phyloP scores from a whole-genome alignment of 2,329 filamentous ascomycete genomes.

The Chrysoporthe austroafricana region DNA sequence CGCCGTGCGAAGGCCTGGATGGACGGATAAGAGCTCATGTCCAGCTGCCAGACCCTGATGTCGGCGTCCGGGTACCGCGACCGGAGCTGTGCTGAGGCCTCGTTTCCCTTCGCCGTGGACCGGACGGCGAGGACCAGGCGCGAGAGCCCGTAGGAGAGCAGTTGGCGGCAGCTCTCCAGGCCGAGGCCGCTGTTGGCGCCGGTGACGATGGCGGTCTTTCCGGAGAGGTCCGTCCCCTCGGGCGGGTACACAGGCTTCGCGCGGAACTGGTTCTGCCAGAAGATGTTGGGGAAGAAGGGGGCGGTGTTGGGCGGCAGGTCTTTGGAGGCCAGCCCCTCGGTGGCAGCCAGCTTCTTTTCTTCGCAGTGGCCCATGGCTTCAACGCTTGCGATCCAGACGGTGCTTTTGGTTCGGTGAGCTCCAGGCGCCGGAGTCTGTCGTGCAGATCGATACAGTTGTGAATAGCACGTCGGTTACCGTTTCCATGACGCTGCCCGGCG shows the following conservation, averaged over 20 bases:
- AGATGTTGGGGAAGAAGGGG: conserved; percentile 9
- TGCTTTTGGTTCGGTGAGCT: no score
- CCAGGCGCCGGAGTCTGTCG: no score
- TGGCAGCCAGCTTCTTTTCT: neutral
- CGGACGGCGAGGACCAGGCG: conserved; percentile 54
- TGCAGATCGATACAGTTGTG: no score
- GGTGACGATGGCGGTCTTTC: conserved; percentile 44
- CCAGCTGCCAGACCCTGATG: conserved; percentile 18
- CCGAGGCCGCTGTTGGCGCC: conserved; percentile 45
- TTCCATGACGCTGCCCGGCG: no score
- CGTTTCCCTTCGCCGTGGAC: conserved; percentile 46
- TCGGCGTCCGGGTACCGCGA: conserved; percentile 22
- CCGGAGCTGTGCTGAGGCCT: conserved; percentile 41
- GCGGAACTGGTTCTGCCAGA: conserved; percentile 15
- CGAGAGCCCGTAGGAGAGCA: conserved; percentile 42
- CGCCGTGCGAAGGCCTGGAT: conserved; percentile 29
- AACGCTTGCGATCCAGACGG: no score
- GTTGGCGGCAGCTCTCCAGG: conserved; percentile 40
- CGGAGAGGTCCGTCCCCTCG: conserved; percentile 17
- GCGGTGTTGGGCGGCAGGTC: conserved; percentile 1
- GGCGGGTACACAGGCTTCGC: conserved; percentile 40
- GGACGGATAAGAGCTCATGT: conserved; percentile 21
- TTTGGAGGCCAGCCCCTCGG: neutral
- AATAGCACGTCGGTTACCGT: no score
- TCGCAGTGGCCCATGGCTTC: neutral